phyloP scores from a whole-genome alignment of 2,329 filamentous ascomycete genomes.

The Elsinoe fawcettii region DNA sequence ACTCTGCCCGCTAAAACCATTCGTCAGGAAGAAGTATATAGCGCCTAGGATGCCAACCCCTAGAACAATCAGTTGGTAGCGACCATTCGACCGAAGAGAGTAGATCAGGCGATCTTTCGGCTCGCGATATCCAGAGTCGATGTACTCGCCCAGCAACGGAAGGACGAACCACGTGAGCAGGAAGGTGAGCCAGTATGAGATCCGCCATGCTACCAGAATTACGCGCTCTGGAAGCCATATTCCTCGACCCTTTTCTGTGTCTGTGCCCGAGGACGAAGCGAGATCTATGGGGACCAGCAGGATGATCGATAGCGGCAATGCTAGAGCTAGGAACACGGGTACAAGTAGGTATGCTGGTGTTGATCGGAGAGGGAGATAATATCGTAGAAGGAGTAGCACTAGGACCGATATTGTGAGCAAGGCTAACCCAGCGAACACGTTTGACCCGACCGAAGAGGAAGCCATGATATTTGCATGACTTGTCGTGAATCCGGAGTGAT shows the following conservation, averaged over 20 bases:
- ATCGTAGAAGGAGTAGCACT: constrained; percentile 76
- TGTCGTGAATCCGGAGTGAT: neutral
- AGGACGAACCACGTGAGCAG: constrained; percentile 90
- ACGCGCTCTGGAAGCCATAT: constrained; percentile 79
- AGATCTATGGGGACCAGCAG: constrained; percentile 93
- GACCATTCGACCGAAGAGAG: constrained; percentile 76
- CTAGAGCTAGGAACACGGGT: constrained; percentile 92
- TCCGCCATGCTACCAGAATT: constrained; percentile 82
- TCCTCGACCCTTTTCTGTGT: constrained; percentile 60
- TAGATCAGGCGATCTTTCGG: constrained; percentile 73
- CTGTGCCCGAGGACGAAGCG: constrained; percentile 70
- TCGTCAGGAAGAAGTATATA: constrained; percentile 74
- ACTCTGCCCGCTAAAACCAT: constrained; percentile 53
- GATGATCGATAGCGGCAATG: constrained; percentile 82
- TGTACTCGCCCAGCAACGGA: constrained; percentile 87
- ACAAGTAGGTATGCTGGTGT: constrained; percentile 85
- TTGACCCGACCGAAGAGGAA: constrained; percentile 64
- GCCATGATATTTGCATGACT: constrained; percentile 28
- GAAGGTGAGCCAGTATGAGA: constrained; percentile 96
- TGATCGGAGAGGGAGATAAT: constrained; percentile 81
- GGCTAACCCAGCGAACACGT: constrained; percentile 66
- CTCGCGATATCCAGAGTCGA: constrained; percentile 87
- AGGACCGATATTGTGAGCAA: constrained; percentile 65
- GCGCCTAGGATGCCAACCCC: constrained; percentile 62
- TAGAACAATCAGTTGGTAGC: constrained; percentile 78